phyloP scores from a whole-genome alignment of 129 eudicot species.

The Ambrosia trifida region DNA sequence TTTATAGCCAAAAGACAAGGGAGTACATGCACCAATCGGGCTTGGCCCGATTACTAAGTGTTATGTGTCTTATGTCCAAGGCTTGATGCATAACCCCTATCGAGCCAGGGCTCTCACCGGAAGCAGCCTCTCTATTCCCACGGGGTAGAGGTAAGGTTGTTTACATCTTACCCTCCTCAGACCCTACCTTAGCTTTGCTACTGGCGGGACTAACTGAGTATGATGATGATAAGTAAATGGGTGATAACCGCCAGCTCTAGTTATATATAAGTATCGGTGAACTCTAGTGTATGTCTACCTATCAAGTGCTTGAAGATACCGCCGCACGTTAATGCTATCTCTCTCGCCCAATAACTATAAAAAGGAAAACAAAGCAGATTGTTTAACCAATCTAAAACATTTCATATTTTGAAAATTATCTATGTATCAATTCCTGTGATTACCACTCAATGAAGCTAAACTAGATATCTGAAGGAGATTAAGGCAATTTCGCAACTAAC shows the following conservation, averaged over 20 bases:
- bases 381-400: not conserved
- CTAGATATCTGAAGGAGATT: not conserved
- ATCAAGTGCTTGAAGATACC: conserved; percentile 83
- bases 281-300: conserved; percentile 42
- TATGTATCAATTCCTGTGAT: not conserved
- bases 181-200: too few species aligned
- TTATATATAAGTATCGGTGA: not conserved
- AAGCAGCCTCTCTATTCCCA: too few species aligned
- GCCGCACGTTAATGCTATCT: conserved; percentile 73
- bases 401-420: not conserved
- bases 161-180: too few species aligned
- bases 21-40: too few species aligned
- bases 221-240: not conserved
- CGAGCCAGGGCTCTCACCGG: too few species aligned
- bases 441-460: not conserved
- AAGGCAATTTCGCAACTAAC: conserved; percentile 45
- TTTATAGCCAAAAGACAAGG: too few species aligned
- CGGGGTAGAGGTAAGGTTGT: too few species aligned
- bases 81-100: too few species aligned
- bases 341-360: conserved; percentile 80
- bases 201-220: too few species aligned
- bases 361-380: not conserved
- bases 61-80: too few species aligned
- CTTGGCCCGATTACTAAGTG: too few species aligned
- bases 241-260: not conserved